Percentiles rank a stretch among this genome's conserved stretches.
These are phyloP conservation scores for Chlorella vulgaris DNA, from an alignment of 139 green algal species.

Conservation along the genomic window DNA sequence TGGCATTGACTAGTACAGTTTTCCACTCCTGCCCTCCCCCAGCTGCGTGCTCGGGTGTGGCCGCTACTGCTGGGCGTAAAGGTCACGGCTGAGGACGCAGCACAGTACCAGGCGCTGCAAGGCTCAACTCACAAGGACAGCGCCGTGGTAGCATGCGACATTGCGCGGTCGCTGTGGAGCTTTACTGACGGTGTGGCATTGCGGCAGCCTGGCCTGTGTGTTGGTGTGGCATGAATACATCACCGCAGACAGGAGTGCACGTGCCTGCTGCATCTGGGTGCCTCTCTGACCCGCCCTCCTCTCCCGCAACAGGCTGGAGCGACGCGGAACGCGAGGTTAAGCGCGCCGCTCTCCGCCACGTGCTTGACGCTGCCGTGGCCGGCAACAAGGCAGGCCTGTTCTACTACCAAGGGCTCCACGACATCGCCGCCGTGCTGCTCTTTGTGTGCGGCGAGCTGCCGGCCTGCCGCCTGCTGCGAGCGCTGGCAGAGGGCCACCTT, in stretches of 20 bases:
- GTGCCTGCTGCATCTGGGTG: too few relatives aligned
- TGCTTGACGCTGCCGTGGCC: conserved; percentile 72
- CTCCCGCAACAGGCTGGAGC: conserved; percentile 40
- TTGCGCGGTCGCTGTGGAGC: conserved; percentile 78
- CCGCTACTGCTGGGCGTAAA: conserved; percentile 68
- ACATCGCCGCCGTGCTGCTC: conserved; percentile 88
- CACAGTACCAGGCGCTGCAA: background rate
- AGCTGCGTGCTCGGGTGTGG: conserved; percentile 72
- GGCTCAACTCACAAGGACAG: conserved; percentile 58
- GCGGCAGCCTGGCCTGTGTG: background rate
- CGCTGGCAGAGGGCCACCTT: conserved; percentile 65
- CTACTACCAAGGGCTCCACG: conserved; percentile 90
- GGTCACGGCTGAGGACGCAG: background rate
- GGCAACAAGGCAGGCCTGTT: conserved; percentile 51
- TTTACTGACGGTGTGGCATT: conserved; percentile 58
- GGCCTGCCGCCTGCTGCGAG: conserved; percentile 64
- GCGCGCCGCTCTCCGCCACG: conserved; percentile 57
- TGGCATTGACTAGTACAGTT: background rate
- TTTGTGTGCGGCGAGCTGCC: conserved; percentile 61
- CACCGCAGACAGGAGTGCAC: background rate
- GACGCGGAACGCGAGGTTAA: conserved; percentile 54
- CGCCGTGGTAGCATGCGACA: conserved; percentile 67
- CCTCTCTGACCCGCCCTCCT: too few relatives aligned
- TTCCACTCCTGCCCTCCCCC: background rate
- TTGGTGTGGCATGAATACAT: background rate